phyloP scores from a whole-genome alignment of 495 filamentous ascomycete genomes.

The Ramalina intermedia region DNA sequence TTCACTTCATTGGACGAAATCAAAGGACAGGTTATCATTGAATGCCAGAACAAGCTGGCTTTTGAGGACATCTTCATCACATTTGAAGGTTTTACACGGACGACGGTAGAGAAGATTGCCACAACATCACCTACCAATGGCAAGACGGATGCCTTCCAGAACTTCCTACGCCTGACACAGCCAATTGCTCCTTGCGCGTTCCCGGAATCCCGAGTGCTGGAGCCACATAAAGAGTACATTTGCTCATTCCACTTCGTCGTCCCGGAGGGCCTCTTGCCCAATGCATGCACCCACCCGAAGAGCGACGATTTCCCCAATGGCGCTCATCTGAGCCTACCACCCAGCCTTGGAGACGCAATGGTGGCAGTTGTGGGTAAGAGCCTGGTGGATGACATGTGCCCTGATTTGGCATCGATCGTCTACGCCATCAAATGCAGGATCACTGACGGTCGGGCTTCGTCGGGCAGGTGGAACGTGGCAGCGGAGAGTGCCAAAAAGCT shows the following conservation, averaged over 20 bases:
- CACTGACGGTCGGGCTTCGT: constrained; percentile 26
- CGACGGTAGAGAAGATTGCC: constrained; percentile 36
- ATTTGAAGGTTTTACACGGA: constrained; percentile 53
- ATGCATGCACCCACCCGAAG: constrained; percentile 44
- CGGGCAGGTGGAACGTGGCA: constrained; percentile 29
- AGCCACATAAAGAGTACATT: constrained; percentile 49
- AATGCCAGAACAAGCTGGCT: constrained; percentile 45
- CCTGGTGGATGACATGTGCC: constrained; percentile 65
- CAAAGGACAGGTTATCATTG: constrained; percentile 43
- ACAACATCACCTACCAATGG: constrained; percentile 30
- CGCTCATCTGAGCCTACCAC: constrained; percentile 67
- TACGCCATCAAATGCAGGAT: constrained; percentile 55
- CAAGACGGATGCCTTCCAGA: constrained; percentile 38
- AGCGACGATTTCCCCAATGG: constrained; percentile 44
- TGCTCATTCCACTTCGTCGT: constrained; percentile 85
- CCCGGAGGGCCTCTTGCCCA: constrained; percentile 53
- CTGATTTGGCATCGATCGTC: constrained; percentile 61
- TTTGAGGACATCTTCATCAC: constrained; percentile 76
- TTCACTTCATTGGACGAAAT: constrained; percentile 49
- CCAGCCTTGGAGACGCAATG: constrained; percentile 60
- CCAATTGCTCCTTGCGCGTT: constrained; percentile 56
- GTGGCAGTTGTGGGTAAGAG: constrained; percentile 32
- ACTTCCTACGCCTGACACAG: constrained; percentile 70
- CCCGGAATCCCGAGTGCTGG: constrained; percentile 53
- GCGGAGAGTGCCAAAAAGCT: constrained; percentile 45